A percentile compares a stretch with the other conserved stretches of the same genome.
Conservation (phyloP, 106 monocot species). For the Phalaenopsis aphrodite region DNA sequence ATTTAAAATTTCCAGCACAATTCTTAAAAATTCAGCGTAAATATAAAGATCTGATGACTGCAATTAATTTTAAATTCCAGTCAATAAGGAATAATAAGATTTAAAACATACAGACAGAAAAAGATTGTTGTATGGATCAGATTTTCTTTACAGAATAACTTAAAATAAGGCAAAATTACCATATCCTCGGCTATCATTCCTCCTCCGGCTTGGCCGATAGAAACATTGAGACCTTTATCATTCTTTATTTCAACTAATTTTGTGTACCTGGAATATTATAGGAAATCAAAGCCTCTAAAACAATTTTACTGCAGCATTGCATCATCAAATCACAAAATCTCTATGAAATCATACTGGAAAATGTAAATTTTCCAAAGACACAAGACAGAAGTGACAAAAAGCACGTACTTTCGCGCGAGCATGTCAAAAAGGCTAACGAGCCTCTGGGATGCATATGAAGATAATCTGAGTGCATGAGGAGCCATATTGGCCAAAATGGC, state of each 20-base stretch:
- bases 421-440: slow-evolving; percentile 98
- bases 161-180: slow-evolving; percentile 33
- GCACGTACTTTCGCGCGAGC: slow-evolving; percentile 81
- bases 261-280: slow-evolving; percentile 46
- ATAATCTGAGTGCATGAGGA: slow-evolving; percentile 85
- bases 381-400: slow-evolving; percentile 2
- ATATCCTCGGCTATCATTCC: slow-evolving; percentile 47
- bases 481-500: slow-evolving; percentile 97
- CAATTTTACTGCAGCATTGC: neutral
- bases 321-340: neutral
- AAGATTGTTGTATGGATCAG: neutral
- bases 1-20: slow-evolving; percentile 92
- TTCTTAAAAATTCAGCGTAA: slow-evolving; percentile 85
- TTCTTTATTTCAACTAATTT: slow-evolving; percentile 75
- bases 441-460: slow-evolving; percentile 94
- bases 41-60: slow-evolving; percentile 96
- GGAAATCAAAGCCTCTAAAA: neutral
- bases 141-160: neutral
- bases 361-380: neutral
- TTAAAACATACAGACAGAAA: neutral
- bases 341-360: too few relatives aligned
- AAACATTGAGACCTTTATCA: slow-evolving; percentile 39
- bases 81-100: slow-evolving; percentile 16
- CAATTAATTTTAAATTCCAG: slow-evolving; percentile 7
- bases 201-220: slow-evolving; percentile 34